Evolutionary conservation across 441 rosid genomes (phyloP).

Genomic region (Eutrema salsugineum): DNA sequence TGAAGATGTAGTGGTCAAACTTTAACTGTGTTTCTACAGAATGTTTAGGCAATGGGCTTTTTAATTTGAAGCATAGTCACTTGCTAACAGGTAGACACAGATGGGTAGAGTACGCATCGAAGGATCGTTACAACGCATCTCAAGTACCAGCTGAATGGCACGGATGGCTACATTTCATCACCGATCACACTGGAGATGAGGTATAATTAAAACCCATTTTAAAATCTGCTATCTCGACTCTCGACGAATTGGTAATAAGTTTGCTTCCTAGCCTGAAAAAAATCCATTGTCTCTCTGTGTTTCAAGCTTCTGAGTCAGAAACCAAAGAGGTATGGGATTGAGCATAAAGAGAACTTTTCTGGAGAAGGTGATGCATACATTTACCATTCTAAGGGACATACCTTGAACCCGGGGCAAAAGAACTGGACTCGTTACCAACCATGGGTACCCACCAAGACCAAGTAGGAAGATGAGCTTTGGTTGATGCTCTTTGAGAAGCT

Average conservation of each 20-base stretch:
- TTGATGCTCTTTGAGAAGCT: constrained; percentile 1
- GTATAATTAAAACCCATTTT: constrained; percentile 33
- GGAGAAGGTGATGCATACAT: constrained; percentile 83
- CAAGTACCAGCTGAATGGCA: constrained; percentile 99
- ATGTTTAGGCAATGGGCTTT: neutral
- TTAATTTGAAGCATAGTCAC: neutral
- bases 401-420: constrained; percentile 85
- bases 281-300: neutral
- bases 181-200: constrained; percentile 98
- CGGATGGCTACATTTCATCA: constrained; percentile 95
- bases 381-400: constrained; percentile 94
- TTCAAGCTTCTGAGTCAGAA: constrained; percentile 85
- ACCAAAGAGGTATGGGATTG: constrained; percentile 85
- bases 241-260: neutral
- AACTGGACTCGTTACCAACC: constrained; percentile 93
- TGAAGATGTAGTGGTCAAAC: neutral
- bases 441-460: constrained; percentile 78
- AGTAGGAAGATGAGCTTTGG: constrained; percentile 28
- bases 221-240: neutral
- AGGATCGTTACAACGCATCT: constrained; percentile 89
- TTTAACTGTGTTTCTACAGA: neutral
- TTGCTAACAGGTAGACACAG: constrained; percentile 75
- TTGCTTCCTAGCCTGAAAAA: neutral
- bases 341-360: constrained; percentile 91
- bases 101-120: constrained; percentile 92